Percentiles rank a stretch among this genome's conserved stretches.
Conservation (phyloP, 2,329 filamentous ascomycete genomes). For the Tolypocladium ophioglossoides region DNA sequence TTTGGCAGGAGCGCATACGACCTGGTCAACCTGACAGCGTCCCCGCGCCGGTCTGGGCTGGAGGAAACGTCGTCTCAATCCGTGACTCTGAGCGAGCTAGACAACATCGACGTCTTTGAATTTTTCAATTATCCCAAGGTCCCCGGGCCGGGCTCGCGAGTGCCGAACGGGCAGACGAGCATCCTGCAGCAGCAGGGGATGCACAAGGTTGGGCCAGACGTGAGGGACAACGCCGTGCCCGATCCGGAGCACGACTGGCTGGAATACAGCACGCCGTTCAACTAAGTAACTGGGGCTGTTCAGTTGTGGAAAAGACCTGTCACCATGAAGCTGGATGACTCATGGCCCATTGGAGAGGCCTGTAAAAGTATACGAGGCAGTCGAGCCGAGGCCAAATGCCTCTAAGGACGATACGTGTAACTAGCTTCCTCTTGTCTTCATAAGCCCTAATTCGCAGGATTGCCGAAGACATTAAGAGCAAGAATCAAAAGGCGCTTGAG, state of each 20-base stretch:
- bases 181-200: conserved; percentile 11
- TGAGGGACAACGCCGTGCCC: neutral
- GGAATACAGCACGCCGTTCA: conserved; percentile 1
- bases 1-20: conserved; percentile 26
- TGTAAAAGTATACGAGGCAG: no score
- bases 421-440: no score
- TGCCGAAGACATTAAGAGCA: no score
- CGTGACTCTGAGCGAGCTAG: conserved; percentile 28
- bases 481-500: neutral
- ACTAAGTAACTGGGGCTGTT: neutral
- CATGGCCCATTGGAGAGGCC: no score
- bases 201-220: neutral
- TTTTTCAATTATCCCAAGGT: conserved; percentile 33
- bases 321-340: neutral
- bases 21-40: conserved; percentile 24
- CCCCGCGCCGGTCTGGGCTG: conserved; percentile 23
- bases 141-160: conserved; percentile 8
- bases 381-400: no score
- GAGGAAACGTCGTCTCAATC: conserved; percentile 27
- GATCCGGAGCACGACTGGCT: conserved; percentile 12
- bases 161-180: conserved; percentile 12
- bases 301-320: no score
- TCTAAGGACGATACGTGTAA: no score
- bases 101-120: conserved; percentile 33
- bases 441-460: no score